Conservation (phyloP, 805 yeast genomes). For the Teunomyces tritomae region DNA sequence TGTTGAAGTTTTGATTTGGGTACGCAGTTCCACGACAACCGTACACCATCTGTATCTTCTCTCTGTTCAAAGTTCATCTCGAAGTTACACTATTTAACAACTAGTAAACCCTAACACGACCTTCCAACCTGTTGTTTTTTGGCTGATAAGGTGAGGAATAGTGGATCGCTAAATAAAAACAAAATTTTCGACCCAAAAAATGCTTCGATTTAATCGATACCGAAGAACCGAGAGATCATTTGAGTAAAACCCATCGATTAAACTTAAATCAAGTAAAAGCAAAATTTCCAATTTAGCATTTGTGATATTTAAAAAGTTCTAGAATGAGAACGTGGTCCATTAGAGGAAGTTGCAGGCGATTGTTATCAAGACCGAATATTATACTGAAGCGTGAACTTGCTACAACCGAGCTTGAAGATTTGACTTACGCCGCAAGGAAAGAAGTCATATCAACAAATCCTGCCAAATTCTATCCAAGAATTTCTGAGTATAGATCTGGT, state of each 20-base stretch:
- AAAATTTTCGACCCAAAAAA: constrained; percentile 1
- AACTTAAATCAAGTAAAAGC: background rate
- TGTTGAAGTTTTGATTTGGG: constrained; percentile 56
- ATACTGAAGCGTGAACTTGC: background rate
- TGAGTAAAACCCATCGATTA: background rate
- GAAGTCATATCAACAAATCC: constrained; percentile 9
- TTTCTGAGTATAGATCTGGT: constrained; percentile 11
- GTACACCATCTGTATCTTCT: constrained; percentile 73
- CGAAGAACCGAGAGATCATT: background rate
- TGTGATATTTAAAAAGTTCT: background rate
- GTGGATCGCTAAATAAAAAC: background rate
- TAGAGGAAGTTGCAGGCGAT: background rate
- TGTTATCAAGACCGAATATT: background rate
- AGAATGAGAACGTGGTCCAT: background rate
- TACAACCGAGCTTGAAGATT: constrained; percentile 7
- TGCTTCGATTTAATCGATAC: background rate
- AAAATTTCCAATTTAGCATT: background rate
- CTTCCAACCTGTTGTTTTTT: background rate
- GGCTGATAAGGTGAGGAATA: background rate
- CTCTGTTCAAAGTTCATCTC: constrained; percentile 47
- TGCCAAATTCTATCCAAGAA: constrained; percentile 19
- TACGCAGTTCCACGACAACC: constrained; percentile 69
- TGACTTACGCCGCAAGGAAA: constrained; percentile 21
- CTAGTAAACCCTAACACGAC: background rate
- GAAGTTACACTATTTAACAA: background rate